phyloP scores from a whole-genome alignment of 2,329 filamentous ascomycete species.

The Alternaria angustiovoidea region DNA sequence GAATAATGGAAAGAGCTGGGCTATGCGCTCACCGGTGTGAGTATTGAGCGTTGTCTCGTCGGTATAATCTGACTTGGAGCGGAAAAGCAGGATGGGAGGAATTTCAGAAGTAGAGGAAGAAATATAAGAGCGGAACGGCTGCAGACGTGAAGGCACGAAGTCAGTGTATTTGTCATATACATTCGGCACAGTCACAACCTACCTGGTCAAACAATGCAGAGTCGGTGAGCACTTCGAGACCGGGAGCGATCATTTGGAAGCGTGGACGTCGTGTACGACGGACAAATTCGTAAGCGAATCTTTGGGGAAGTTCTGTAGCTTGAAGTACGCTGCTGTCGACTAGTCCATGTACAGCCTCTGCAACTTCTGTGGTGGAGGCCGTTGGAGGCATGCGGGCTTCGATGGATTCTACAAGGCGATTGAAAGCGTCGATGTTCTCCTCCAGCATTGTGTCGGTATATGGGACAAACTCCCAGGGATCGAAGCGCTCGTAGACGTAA shows the following conservation, averaged over 20 bases:
- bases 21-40: not conserved
- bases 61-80: constrained; percentile 6
- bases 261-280: constrained; percentile 14
- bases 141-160: not conserved
- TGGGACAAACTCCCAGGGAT: no score
- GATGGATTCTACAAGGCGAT: no score
- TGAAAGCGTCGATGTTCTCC: no score
- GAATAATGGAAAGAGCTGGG: not conserved
- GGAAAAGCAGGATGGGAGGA: constrained; percentile 16
- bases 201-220: constrained; percentile 1
- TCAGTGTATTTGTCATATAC: no score
- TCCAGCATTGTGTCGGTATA: no score
- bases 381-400: no score
- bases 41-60: not conserved
- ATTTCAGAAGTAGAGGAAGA: not conserved
- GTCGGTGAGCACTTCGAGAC: constrained; percentile 17
- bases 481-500: not conserved
- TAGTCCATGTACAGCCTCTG: not conserved
- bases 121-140: constrained; percentile 13
- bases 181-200: no score
- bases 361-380: no score
- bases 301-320: constrained; percentile 3
- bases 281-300: constrained; percentile 22
- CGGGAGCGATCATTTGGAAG: constrained; percentile 26
- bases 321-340: constrained; percentile 1